These are phyloP conservation scores for Spiraea crenata DNA, from an alignment of 331 rosid species.

Conservation along the genomic window DNA sequence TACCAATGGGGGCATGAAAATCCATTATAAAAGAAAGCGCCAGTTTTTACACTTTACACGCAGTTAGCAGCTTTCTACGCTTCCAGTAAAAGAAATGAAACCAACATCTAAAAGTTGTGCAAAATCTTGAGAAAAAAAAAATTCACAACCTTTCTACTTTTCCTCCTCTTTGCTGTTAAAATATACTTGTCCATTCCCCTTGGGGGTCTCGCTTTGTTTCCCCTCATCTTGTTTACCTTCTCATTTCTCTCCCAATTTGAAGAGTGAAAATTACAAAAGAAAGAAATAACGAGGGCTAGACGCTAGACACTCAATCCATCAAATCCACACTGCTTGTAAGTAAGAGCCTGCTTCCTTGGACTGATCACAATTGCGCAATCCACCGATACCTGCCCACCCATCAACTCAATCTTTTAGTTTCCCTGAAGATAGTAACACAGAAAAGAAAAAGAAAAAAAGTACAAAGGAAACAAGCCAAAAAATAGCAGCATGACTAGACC, in stretches of 20 bases:
- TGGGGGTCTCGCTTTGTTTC: background rate
- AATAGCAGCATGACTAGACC: background rate
- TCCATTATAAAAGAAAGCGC: background rate
- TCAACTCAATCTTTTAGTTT: background rate
- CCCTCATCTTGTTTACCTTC: background rate
- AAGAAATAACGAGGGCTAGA: background rate
- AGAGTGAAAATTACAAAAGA: slow-evolving; percentile 12
- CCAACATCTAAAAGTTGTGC: background rate
- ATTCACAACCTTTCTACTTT: background rate
- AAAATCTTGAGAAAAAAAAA: background rate
- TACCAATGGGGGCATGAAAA: background rate
- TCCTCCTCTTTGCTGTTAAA: slow-evolving; percentile 6
- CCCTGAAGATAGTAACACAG: background rate
- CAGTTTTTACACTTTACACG: slow-evolving; percentile 8
- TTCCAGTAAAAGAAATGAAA: background rate
- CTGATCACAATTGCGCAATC: slow-evolving; percentile 96
- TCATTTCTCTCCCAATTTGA: slow-evolving; percentile 23
- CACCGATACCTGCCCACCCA: slow-evolving; percentile 77
- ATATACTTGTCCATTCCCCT: slow-evolving; percentile 3
- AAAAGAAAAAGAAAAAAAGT: background rate
- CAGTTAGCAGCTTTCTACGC: slow-evolving; percentile 14
- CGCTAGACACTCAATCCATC: slow-evolving; percentile 77
- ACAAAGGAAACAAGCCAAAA: background rate
- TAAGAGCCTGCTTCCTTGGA: slow-evolving; percentile 87
- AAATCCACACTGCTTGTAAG: slow-evolving; percentile 92